Base-by-base conservation (phyloP, 2,329 filamentous ascomycete species). In the Reticulascus tulasneorum region DNA sequence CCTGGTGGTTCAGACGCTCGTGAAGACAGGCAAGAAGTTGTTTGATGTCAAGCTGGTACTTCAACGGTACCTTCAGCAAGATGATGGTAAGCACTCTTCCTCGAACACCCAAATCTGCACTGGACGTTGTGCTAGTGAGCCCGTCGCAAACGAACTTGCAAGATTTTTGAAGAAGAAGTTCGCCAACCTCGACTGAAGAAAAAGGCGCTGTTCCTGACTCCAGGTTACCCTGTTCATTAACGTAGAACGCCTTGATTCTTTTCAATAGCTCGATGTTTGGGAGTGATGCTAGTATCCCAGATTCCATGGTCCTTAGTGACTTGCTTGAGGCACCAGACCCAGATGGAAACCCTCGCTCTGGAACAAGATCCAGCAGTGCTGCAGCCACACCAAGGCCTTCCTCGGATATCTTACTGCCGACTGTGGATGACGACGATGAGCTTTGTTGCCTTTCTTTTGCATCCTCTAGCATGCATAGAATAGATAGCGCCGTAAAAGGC, bases 401-500 rank as follows among this genome's bases (percentile, higher is more conserved):
- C 29, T 60, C 58, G 10, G 48, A 47, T 17, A 67, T 41, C 4
- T 48, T 45, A 23, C 8, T 34, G 32, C 52, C 62, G 38, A 65
- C 59, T 29, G 43, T 45, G 16, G 36, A 33, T 12, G 29, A 23
- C 22, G 33, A 22, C 5, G 21, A 23, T 9, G 20, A 25, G 15
- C 15, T 8, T 19, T 46, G 47, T 7, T 57, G 47, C 40, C 56
- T 58, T 41, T 63, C 62, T 40, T 62, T 68, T 4, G 65, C 59
- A 37, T 83, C 68, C 51, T 80, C 66, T 26, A 82, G 62, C 77
- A 77, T 82, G 47, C 64, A 67, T 21, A 73, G 62, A 18, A 84
- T 67, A 4, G 81, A 77, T n/a, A 94, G 60, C 3, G 80, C 73
- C 35, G 84, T 74, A 19, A 94, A 62, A 22, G 91, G 91, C 20